Evolutionary conservation across 768 basidiomycete species (phyloP).

Genomic region (Boletus vermiculosoides): DNA sequence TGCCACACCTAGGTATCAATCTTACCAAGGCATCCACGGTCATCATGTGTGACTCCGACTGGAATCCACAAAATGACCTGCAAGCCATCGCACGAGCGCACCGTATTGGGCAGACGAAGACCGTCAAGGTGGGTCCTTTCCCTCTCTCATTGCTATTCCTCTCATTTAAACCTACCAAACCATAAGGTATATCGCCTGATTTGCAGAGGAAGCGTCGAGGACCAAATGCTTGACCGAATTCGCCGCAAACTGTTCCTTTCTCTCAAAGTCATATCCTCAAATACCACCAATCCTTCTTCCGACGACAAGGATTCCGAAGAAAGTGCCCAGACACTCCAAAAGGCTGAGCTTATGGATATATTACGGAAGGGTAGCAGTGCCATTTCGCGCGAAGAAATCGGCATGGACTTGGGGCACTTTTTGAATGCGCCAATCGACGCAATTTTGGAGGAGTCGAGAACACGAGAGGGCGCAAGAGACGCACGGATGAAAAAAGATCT

Average conservation of each 20-base stretch:
- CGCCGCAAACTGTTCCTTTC: conserved; percentile 70
- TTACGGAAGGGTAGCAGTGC: conserved; percentile 59
- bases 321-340: conserved; percentile 34
- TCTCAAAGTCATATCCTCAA: conserved; percentile 56
- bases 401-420: conserved; percentile 45
- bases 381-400: conserved; percentile 39
- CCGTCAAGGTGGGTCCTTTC: conserved; percentile 50
- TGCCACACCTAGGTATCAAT: conserved; percentile 59
- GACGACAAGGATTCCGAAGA: conserved; percentile 24
- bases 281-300: conserved; percentile 21
- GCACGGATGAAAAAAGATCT: conserved; percentile 46
- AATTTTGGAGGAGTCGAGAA: conserved; percentile 46
- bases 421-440: conserved; percentile 42
- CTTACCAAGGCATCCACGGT: conserved; percentile 79
- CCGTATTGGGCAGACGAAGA: conserved; percentile 74
- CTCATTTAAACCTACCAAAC: background rate
- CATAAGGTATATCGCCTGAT: conserved; percentile 66
- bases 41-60: conserved; percentile 74
- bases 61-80: conserved; percentile 76
- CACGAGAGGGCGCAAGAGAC: conserved; percentile 42
- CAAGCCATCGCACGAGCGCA: conserved; percentile 87
- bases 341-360: conserved; percentile 52
- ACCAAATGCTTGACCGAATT: conserved; percentile 71
- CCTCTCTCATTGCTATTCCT: background rate
- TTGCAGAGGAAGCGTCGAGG: conserved; percentile 68